Evolutionary conservation across 768 basidiomycete genomes (phyloP).

Genomic region (Brasilioporus rufonigricans): DNA sequence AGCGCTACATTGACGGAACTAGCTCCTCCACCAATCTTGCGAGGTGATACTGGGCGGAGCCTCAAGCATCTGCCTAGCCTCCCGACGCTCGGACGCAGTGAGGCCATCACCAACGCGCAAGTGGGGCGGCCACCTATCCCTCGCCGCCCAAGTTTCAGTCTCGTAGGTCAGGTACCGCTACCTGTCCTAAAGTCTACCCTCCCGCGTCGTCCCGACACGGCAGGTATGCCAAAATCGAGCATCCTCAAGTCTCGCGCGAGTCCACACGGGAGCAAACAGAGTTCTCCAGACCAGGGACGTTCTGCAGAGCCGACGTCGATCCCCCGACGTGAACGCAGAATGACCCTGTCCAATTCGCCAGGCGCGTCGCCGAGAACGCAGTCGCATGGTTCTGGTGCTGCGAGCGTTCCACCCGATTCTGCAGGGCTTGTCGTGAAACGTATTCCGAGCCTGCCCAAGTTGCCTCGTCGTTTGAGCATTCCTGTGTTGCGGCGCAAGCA

Average conservation of each 20-base stretch:
- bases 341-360: conserved; percentile 21
- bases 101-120: neutral
- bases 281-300: neutral
- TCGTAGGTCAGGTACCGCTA: neutral
- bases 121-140: neutral
- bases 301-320: neutral
- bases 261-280: conserved; percentile 4
- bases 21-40: conserved; percentile 17
- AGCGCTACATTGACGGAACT: conserved; percentile 13
- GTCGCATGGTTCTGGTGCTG: neutral
- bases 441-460: conserved; percentile 20
- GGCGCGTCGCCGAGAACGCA: neutral
- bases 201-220: conserved; percentile 3
- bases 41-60: conserved; percentile 4
- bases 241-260: conserved; percentile 16
- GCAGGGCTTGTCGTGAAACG: conserved; percentile 16
- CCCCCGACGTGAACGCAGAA: conserved; percentile 14
- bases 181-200: neutral
- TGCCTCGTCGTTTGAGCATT: conserved; percentile 30
- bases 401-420: neutral
- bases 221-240: conserved; percentile 9
- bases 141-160: conserved; percentile 17
- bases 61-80: conserved; percentile 27
- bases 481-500: conserved; percentile 30
- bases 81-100: conserved; percentile 15